Conservation (phyloP, 164 flowering plant species). For the Akebia trifoliata region DNA sequence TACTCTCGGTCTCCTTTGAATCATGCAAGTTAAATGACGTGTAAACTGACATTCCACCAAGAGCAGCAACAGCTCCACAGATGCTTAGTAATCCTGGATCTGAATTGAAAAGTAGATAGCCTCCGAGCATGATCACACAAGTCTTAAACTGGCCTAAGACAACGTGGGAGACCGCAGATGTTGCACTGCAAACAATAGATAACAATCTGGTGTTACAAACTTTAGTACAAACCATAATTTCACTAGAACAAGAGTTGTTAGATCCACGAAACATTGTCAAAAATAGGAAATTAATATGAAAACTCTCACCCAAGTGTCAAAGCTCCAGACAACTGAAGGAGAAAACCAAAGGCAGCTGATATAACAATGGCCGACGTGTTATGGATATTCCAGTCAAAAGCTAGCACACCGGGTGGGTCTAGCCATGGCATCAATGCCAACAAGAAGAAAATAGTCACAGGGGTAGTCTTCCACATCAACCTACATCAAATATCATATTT, state of each 20-base stretch:
- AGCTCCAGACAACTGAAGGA: slow-evolving; percentile 88
- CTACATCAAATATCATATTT: slow-evolving; percentile 28
- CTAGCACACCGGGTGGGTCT: slow-evolving; percentile 74
- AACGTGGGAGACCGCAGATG: slow-evolving; percentile 84
- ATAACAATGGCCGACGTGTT: slow-evolving; percentile 48
- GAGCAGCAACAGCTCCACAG: slow-evolving; percentile 63
- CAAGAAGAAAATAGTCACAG: slow-evolving; percentile 69
- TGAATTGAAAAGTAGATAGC: slow-evolving; percentile 52
- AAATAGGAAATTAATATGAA: no score
- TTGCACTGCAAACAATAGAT: no score
- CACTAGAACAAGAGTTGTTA: no score
- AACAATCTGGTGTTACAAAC: no score
- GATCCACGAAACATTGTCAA: no score
- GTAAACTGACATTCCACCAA: slow-evolving; percentile 71
- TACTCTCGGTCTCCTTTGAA: slow-evolving; percentile 23
- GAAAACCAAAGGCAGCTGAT: slow-evolving; percentile 75
- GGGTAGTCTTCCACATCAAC: slow-evolving; percentile 97
- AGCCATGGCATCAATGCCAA: slow-evolving; percentile 76
- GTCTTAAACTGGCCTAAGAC: slow-evolving; percentile 92
- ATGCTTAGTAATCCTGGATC: slow-evolving; percentile 77
- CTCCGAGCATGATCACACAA: slow-evolving; percentile 69
- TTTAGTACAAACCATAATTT: no score
- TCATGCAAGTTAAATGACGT: slow-evolving; percentile 47
- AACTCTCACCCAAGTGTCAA: slow-evolving; percentile 72
- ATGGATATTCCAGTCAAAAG: slow-evolving; percentile 56